Conservation (phyloP, 257 asterid species). For the Gentiana dahurica region DNA sequence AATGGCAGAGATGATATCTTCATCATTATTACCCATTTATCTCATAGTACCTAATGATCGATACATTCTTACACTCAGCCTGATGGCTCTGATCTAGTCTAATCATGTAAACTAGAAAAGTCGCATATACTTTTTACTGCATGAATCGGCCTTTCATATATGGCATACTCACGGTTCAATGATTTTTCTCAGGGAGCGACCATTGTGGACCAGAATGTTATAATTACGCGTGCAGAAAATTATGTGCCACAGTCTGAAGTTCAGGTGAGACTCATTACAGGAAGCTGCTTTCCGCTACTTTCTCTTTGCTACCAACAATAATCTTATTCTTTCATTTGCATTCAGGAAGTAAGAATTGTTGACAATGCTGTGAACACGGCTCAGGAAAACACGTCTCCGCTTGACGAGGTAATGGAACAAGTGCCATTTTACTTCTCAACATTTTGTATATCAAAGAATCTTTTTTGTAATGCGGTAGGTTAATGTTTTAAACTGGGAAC, state of each 20-base stretch:
- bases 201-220: slow-evolving; percentile 69
- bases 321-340: slow-evolving; percentile 1
- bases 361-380: slow-evolving; percentile 29
- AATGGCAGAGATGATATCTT: too few species aligned
- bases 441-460: neutral
- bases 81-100: too few species aligned
- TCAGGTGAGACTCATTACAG: slow-evolving; percentile 26
- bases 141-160: too few species aligned
- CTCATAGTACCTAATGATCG: too few species aligned
- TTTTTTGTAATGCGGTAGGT: neutral
- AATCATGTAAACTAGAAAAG: too few species aligned
- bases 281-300: neutral
- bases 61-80: too few species aligned
- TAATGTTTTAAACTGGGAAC: neutral
- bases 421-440: neutral
- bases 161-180: too few species aligned
- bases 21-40: too few species aligned
- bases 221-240: slow-evolving; percentile 44
- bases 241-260: slow-evolving; percentile 39
- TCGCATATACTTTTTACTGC: too few species aligned
- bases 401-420: slow-evolving; percentile 42
- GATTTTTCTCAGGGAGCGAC: slow-evolving; percentile 62
- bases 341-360: slow-evolving; percentile 34
- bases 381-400: slow-evolving; percentile 26
- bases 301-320: slow-evolving; percentile 1